Conservation (phyloP, 768 basidiomycete genomes). For the Auriscalpium orientale region DNA sequence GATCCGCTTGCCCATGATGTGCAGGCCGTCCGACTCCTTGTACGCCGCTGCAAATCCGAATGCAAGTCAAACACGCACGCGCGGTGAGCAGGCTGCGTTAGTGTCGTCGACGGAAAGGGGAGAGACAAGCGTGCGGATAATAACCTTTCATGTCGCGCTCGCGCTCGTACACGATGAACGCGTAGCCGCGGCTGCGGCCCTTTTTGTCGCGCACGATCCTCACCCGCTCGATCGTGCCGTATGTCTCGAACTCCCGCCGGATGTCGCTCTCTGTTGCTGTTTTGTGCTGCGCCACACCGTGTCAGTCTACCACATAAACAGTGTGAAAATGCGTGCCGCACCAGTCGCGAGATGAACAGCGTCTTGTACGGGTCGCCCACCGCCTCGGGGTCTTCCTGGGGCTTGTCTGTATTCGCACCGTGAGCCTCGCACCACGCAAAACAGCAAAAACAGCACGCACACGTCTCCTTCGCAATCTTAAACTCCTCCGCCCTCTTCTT, state of each 20-base stretch:
- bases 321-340: constrained; percentile 25
- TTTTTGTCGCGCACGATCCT: constrained; percentile 91
- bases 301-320: not conserved
- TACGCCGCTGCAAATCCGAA: constrained; percentile 60
- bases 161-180: constrained; percentile 95
- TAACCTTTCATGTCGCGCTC: constrained; percentile 99
- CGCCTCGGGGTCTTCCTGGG: constrained; percentile 84
- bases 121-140: constrained; percentile 8
- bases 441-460: constrained; percentile 39
- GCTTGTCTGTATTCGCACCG: constrained; percentile 62
- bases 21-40: constrained; percentile 96
- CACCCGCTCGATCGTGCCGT: constrained; percentile 90
- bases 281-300: constrained; percentile 59
- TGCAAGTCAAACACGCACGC: constrained; percentile 13
- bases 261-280: constrained; percentile 87
- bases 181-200: constrained; percentile 82
- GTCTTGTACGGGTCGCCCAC: constrained; percentile 98
- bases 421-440: not conserved
- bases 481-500: constrained; percentile 71
- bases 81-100: constrained; percentile 17
- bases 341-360: constrained; percentile 89
- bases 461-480: constrained; percentile 75
- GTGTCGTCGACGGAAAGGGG: constrained; percentile 7
- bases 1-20: constrained; percentile 93
- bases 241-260: constrained; percentile 90